phyloP scores from a whole-genome alignment of 1,139 yeast species.

The Taphrina communis region DNA sequence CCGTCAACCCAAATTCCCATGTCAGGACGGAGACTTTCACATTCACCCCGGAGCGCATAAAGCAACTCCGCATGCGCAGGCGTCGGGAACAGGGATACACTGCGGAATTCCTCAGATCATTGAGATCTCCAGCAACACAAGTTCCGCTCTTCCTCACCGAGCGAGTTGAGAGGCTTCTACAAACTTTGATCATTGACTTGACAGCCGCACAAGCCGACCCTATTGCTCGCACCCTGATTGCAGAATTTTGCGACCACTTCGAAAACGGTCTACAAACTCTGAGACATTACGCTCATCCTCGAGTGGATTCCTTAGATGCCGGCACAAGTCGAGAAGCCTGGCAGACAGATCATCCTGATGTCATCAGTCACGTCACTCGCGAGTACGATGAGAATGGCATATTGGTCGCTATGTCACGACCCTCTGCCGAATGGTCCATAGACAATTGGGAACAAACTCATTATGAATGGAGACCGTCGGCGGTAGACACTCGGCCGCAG shows the following conservation, averaged over 20 bases:
- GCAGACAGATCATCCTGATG: neutral
- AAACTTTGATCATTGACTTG: neutral
- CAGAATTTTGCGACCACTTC: neutral
- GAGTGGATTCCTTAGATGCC: neutral
- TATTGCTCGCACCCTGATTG: neutral
- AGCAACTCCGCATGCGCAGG: slow-evolving; percentile 18
- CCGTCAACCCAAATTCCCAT: slow-evolving; percentile 3
- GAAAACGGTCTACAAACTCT: neutral
- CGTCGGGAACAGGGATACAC: slow-evolving; percentile 1
- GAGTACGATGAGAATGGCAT: neutral
- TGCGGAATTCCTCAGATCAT: neutral
- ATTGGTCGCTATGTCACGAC: neutral
- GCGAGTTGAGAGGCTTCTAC: neutral
- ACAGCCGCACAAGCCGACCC: neutral
- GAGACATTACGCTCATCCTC: neutral
- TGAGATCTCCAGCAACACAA: neutral
- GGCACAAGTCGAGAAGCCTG: too few species aligned
- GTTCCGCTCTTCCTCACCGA: slow-evolving; percentile 5
- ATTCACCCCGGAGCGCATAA: slow-evolving; percentile 10
- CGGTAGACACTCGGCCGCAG: neutral
- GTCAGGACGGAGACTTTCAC: slow-evolving; percentile 9
- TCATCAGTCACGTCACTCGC: neutral
- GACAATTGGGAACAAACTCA: neutral
- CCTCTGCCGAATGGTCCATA: neutral
- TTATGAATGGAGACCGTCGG: neutral